Conservation (phyloP, 2,329 filamentous ascomycete species). For the Ophiostoma fasciatum region DNA sequence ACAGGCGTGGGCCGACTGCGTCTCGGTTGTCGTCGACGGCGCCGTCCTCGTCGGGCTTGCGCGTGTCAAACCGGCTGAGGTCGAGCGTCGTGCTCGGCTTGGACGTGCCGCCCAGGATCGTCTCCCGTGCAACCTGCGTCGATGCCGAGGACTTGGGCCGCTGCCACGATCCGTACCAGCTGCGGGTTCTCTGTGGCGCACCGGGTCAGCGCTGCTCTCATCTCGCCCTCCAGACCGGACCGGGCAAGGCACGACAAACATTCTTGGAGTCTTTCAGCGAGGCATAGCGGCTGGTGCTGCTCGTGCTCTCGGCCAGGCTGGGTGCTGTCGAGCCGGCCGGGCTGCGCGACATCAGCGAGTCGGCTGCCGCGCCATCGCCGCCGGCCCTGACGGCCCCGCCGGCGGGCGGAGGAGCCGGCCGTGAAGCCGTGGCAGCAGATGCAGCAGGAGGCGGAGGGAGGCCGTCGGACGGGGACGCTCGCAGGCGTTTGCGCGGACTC, state of each 20-base stretch:
- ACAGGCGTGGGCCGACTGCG: neutral
- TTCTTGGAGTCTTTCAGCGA: slow-evolving; percentile 7
- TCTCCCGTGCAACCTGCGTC: slow-evolving; percentile 45
- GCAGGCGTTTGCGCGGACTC: slow-evolving; percentile 27
- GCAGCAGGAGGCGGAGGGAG: slow-evolving; percentile 5
- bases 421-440: neutral
- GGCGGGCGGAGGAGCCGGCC: no score
- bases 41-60: slow-evolving; percentile 19
- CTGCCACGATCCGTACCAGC: slow-evolving; percentile 51
- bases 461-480: slow-evolving; percentile 19
- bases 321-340: slow-evolving; percentile 3
- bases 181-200: slow-evolving; percentile 17
- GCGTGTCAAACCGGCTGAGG: slow-evolving; percentile 35
- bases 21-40: neutral
- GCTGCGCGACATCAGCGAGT: slow-evolving; percentile 2
- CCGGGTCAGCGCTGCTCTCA: neutral
- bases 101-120: slow-evolving; percentile 41
- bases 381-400: no score
- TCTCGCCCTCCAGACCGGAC: neutral
- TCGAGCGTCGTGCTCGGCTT: slow-evolving; percentile 31
- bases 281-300: slow-evolving; percentile 3
- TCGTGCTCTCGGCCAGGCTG: slow-evolving; percentile 5
- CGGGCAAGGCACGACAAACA: slow-evolving; percentile 2
- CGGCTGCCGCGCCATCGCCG: neutral
- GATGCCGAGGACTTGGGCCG: slow-evolving; percentile 41